Base-by-base conservation (phyloP, 192 early-diverging fungal genomes). In the Phlyctochytrium planicorne region DNA sequence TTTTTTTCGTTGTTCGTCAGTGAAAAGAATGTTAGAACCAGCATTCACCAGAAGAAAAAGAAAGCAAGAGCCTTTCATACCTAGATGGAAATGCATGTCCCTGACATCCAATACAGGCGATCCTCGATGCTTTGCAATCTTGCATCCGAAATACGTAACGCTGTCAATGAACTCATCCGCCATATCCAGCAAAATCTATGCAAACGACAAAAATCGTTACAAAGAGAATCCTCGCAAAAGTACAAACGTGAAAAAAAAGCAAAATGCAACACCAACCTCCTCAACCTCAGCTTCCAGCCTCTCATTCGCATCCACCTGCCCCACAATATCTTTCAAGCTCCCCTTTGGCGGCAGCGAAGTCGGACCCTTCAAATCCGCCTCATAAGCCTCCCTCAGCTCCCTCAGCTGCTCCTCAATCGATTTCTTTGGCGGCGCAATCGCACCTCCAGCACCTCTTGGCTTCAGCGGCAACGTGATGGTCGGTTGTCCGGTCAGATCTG, bases 111-210 rank as follows among this genome's bases (percentile, higher is more conserved):
- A 66, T 25, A 86, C 86, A 57, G 84, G 78, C 2, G 91, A 89
- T 60, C 88, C 87, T 52, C 93, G 81, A 75, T 95, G 93, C 66
- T 89, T 91, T 14, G 93, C 93, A 52, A 93, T 72, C 65, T 89
- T 85, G 75, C 91, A 91, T 1, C 89, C 91, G 76, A 93, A 91
- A 62, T 84, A 78, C 1, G 90, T 90, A 0, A 93, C 91, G 0
- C 90, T 89, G 62, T 93, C 89, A 60, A 95, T 91, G 73, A 95
- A 95, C 63, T 93, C 90, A 68, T 93, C 91, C 0, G 92, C 91
- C 36, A 93, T 82, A 63, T 93, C 90, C 63, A 93, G 80, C 34
- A 95, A 67, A 62, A 95, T 88, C 88, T 90, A 53, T 14, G 10
- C 40, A 20, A 47, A 20, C 40, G 20, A 6, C 40, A 47, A 14